A percentile compares a stretch with the other conserved stretches of the same genome.
phyloP scores from a whole-genome alignment of 2,329 filamentous ascomycete species.

The Trichophyton mentagrophytes region DNA sequence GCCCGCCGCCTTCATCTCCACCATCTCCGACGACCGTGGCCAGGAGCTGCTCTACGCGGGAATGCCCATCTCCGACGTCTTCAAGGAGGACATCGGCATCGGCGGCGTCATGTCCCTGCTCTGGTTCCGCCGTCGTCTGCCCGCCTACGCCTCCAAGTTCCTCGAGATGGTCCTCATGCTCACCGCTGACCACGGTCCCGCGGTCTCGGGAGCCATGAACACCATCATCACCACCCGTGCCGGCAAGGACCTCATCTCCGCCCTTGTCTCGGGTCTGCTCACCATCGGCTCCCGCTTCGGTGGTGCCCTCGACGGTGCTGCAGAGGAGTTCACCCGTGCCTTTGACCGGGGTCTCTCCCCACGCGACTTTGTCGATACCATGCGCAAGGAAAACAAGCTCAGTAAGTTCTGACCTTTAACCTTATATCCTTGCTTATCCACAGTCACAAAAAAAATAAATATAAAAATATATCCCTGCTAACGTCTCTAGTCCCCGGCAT shows the following conservation, averaged over 20 bases:
- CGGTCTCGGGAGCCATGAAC: slow-evolving; percentile 99
- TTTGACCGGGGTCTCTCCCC: slow-evolving; percentile 97
- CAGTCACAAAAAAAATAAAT: background rate
- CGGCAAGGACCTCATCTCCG: slow-evolving; percentile 94
- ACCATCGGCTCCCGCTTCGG: slow-evolving; percentile 97
- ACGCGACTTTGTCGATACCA: slow-evolving; percentile 95
- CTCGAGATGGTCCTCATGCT: slow-evolving; percentile 99
- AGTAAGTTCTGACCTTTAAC: slow-evolving; percentile 40
- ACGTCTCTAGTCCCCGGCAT: slow-evolving; percentile 68
- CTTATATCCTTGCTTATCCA: background rate
- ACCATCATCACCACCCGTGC: slow-evolving; percentile 99
- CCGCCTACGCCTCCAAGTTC: slow-evolving; percentile 94
- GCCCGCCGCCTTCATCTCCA: slow-evolving; percentile 98
- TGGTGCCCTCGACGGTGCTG: slow-evolving; percentile 93
- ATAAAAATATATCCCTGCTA: background rate
- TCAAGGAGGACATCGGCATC: slow-evolving; percentile 97
- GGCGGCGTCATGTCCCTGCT: slow-evolving; percentile 99
- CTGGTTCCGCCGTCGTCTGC: slow-evolving; percentile 98
- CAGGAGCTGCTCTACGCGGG: slow-evolving; percentile 97
- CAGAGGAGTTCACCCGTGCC: slow-evolving; percentile 95
- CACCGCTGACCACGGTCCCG: slow-evolving; percentile 96
- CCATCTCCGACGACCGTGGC: slow-evolving; percentile 98
- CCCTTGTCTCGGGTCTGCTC: slow-evolving; percentile 88
- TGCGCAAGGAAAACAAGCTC: slow-evolving; percentile 99
- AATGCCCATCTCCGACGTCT: slow-evolving; percentile 99